Conservation (phyloP, 805 yeast species). For the Starmerella bombicola region DNA sequence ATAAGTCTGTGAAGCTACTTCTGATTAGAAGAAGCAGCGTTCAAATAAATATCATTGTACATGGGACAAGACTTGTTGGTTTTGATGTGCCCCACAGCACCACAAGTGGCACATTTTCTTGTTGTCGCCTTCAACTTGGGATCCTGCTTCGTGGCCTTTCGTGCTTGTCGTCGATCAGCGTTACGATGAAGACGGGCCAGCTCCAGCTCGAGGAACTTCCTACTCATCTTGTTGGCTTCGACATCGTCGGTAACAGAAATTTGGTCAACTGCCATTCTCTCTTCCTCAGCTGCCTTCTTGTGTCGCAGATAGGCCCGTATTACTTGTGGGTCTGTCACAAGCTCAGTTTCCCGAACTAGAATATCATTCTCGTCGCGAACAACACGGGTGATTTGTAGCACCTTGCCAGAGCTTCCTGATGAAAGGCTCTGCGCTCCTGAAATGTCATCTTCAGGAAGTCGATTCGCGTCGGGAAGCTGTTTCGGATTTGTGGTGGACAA, state of each 20-base stretch:
- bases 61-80: conserved; percentile 88
- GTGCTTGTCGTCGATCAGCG: conserved; percentile 49
- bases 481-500: conserved; percentile 36
- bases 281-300: conserved; percentile 51
- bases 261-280: conserved; percentile 58
- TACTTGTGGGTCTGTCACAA: conserved; percentile 72
- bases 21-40: conserved; percentile 11
- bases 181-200: conserved; percentile 72
- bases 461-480: conserved; percentile 24
- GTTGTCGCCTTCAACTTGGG: conserved; percentile 62
- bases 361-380: conserved; percentile 75
- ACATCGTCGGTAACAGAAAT: conserved; percentile 69
- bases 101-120: conserved; percentile 88
- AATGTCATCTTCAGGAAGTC: conserved; percentile 20
- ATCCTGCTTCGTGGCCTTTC: conserved; percentile 42
- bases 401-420: conserved; percentile 18
- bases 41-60: conserved; percentile 41
- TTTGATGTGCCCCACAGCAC: conserved; percentile 86
- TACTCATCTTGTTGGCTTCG: conserved; percentile 65
- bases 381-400: conserved; percentile 59
- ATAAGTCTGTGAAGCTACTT: neutral
- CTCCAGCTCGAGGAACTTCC: conserved; percentile 67
- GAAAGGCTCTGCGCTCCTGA: conserved; percentile 23
- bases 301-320: conserved; percentile 72
- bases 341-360: conserved; percentile 65